These are phyloP conservation scores for Populus tremula DNA, from an alignment of 345 rosid species.

Conservation along the genomic window DNA sequence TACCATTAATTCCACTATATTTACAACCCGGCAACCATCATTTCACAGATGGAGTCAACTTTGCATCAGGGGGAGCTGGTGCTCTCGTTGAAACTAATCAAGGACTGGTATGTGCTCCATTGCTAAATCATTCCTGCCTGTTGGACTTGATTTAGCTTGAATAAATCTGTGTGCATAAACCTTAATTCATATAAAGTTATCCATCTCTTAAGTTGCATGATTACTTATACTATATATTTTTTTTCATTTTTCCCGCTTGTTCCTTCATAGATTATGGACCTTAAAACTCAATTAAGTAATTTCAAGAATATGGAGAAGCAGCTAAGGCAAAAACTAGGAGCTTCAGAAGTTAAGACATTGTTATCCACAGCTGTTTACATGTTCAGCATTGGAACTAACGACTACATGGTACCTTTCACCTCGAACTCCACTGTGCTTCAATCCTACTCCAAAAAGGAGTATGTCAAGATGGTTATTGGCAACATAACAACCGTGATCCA, in stretches of 20 bases:
- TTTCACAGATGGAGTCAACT: conserved; percentile 38
- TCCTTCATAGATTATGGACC: conserved; percentile 37
- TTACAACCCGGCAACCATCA: conserved; percentile 29
- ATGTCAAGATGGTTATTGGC: conserved; percentile 29
- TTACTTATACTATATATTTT: neutral
- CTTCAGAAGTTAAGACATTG: conserved; percentile 22
- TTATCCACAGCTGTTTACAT: conserved; percentile 44
- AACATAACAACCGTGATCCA: conserved; percentile 28
- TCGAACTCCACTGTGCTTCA: conserved; percentile 22
- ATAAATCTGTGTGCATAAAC: too few relatives aligned
- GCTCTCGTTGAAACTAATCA: conserved; percentile 38
- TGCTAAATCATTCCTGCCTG: neutral
- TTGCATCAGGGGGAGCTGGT: conserved; percentile 55
- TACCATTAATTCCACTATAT: conserved; percentile 45
- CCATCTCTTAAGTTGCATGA: neutral
- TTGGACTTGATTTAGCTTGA: neutral
- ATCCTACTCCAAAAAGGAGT: conserved; percentile 18
- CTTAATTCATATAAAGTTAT: too few relatives aligned
- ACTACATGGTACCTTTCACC: conserved; percentile 11
- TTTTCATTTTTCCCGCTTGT: neutral
- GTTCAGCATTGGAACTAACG: conserved; percentile 40
- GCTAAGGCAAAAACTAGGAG: conserved; percentile 35
- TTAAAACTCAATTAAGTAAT: conserved; percentile 31
- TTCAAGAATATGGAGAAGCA: conserved; percentile 30
- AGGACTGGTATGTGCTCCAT: conserved; percentile 27